Evolutionary conservation across 768 basidiomycete genomes (phyloP), one percentile per base, ranked within the genome.

Genomic region (Hygrocybe coccinea): DNA sequence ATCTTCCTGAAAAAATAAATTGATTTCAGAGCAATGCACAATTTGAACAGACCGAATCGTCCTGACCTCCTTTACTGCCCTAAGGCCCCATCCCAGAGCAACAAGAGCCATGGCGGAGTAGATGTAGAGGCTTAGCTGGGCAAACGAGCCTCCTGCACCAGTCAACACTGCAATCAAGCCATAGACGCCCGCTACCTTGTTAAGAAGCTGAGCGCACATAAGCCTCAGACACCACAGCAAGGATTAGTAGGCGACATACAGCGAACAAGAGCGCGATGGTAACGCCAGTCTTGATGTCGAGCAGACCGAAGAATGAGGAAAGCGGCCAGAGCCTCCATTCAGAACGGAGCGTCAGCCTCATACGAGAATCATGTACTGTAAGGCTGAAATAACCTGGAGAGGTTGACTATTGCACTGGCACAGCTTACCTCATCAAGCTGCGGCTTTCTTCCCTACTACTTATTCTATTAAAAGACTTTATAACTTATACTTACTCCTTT

Each of bases 151-250:
- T n/a, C 90, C 92, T 29, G 90, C 87, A 17, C 95, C 95, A 1
- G 88, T 89, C 56, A 94, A 72, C 55, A 94, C 81, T 5, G 94
- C 95, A 56, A 99, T 86, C 55, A 99, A 81, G 54, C 97, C 97
- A 68, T 98, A 99, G 8, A 97, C 83, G 50, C 97, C 95, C 17
- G 97, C 95, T 49, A 95, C 95, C 74, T 99, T 99, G 81, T 99
- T 99, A 61, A 99, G 76, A 52, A 93, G 73, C 89, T 90, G 64
- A 22, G n/a, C 5, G 12, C 11, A 12, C 48, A 36, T 19, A 35
- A 41, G 17, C 45, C 46, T 38, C 19, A 36, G 25, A 56, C 33
- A 55, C 38, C 44, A 22, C 24, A 25, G 17, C 35, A 38, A 17
- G 29, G 33, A 56, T 29, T 21, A 57, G 41, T 34, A 36, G 51